Percentiles rank a stretch among this genome's conserved stretches.
phyloP scores from a whole-genome alignment of 768 basidiomycete species.

The Serendipita vermifera region DNA sequence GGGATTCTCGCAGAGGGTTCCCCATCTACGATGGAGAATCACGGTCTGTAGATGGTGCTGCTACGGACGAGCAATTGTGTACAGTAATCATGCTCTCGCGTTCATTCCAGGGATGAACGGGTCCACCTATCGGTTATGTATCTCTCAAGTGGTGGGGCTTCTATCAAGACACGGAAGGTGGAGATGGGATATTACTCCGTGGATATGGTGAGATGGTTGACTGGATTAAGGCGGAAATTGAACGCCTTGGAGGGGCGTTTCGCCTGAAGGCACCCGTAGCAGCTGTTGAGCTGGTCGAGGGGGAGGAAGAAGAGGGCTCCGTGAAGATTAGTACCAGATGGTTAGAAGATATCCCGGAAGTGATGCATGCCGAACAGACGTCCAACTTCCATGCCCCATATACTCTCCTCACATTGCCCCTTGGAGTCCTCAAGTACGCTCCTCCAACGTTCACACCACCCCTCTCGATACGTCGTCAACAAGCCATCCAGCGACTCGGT shows the following conservation, averaged over 20 bases:
- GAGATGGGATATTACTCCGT: constrained; percentile 10
- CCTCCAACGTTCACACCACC: constrained; percentile 17
- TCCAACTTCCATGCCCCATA: constrained; percentile 10
- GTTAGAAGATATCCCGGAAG: too few relatives aligned
- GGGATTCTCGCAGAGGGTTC: not conserved
- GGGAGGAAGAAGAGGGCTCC: not conserved
- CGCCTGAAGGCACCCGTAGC: not conserved
- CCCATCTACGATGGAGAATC: constrained; percentile 13
- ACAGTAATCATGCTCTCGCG: constrained; percentile 8
- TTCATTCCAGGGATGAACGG: constrained; percentile 14
- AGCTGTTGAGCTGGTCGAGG: not conserved
- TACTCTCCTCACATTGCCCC: constrained; percentile 15
- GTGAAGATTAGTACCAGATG: not conserved
- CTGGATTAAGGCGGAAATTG: constrained; percentile 1
- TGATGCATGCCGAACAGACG: not conserved
- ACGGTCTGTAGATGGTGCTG: constrained; percentile 25
- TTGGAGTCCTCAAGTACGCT: constrained; percentile 19
- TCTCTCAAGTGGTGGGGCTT: constrained; percentile 16
- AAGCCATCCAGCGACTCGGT: constrained; percentile 14
- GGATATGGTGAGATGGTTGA: constrained; percentile 10
- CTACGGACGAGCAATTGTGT: constrained; percentile 19
- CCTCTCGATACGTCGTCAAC: constrained; percentile 14
- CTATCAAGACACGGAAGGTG: constrained; percentile 14
- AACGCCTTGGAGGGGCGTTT: constrained; percentile 12
- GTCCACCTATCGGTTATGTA: constrained; percentile 14